Conservation (phyloP, 257 asterid species). For the Henckelia pumila region DNA sequence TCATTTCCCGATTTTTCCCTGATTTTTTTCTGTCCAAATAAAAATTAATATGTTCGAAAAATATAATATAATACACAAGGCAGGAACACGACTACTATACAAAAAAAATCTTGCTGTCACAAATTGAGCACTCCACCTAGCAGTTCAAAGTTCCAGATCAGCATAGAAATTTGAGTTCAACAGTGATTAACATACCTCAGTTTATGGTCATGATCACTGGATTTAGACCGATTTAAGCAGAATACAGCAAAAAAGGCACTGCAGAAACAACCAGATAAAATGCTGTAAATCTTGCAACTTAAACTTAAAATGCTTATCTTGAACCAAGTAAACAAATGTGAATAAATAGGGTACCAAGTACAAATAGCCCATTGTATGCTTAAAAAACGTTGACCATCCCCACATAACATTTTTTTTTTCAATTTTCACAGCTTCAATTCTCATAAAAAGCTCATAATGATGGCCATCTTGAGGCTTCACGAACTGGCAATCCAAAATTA, state of each 20-base stretch:
- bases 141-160: too few species aligned
- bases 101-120: background rate
- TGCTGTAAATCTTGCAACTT: background rate
- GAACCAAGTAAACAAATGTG: background rate
- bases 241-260: slow-evolving; percentile 37
- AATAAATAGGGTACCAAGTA: background rate
- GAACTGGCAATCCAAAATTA: too few species aligned
- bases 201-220: slow-evolving; percentile 13
- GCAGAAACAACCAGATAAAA: slow-evolving; percentile 25
- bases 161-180: background rate
- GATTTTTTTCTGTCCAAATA: background rate
- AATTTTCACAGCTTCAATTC: too few species aligned
- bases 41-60: background rate
- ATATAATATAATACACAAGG: background rate
- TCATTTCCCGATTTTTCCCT: too few species aligned
- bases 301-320: background rate
- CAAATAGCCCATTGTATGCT: background rate
- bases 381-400: too few species aligned
- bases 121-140: background rate
- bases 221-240: slow-evolving; percentile 26
- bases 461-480: too few species aligned
- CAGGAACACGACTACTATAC: background rate
- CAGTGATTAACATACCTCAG: slow-evolving; percentile 21
- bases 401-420: too few species aligned
- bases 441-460: too few species aligned